Evolutionary conservation across 192 early-diverging fungal genomes (phyloP).

Genomic region (Obelidium mucronatum): DNA sequence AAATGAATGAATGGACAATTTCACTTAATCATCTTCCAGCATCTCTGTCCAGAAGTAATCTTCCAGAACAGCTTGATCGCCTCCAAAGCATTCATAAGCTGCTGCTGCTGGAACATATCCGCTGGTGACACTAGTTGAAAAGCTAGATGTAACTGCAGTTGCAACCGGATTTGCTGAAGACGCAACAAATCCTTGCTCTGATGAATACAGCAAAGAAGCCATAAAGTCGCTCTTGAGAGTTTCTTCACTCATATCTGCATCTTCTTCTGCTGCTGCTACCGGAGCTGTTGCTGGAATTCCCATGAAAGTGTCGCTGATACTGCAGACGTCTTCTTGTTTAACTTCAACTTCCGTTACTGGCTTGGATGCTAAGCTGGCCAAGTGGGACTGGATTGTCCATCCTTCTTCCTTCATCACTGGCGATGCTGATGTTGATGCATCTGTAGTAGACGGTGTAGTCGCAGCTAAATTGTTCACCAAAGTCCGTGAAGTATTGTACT

Average conservation of each 20-base stretch:
- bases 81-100: neutral
- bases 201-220: neutral
- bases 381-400: neutral
- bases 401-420: too few relatives aligned
- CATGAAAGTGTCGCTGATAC: neutral
- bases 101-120: neutral
- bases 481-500: neutral
- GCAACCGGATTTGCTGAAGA: neutral
- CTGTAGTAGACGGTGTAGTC: neutral
- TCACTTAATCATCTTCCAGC: neutral
- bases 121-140: neutral
- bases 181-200: neutral
- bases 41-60: neutral
- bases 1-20: neutral
- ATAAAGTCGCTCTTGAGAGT: neutral
- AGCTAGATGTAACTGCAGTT: neutral
- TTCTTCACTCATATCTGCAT: neutral
- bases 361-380: neutral
- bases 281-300: neutral
- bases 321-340: neutral
- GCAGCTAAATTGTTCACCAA: neutral
- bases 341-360: neutral
- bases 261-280: neutral
- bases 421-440: too few relatives aligned
- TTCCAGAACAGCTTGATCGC: neutral